Percentiles rank a stretch among this genome's conserved stretches.
Evolutionary conservation across 352 stramenopile genomes (phyloP).

Genomic region (Pythium brachiatum): DNA sequence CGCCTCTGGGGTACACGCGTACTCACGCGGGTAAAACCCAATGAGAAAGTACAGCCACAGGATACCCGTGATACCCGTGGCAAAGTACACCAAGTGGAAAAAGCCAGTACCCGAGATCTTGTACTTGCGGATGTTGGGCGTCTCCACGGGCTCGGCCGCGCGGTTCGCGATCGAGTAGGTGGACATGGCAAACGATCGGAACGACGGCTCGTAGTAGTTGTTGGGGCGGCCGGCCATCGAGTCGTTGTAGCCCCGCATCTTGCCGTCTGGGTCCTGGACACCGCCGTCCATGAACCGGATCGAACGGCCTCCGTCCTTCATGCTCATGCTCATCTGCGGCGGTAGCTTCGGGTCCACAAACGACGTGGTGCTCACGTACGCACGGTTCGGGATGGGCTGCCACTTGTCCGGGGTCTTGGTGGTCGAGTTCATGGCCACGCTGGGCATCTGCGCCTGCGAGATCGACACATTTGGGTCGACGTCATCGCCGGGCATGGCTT

Average conservation of each 20-base stretch:
- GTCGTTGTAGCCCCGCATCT: constrained; percentile 84
- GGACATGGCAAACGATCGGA: constrained; percentile 87
- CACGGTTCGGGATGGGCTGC: constrained; percentile 82
- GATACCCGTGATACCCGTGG: constrained; percentile 57
- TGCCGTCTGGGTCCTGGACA: constrained; percentile 80
- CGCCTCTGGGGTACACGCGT: constrained; percentile 64
- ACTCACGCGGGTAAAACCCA: constrained; percentile 82
- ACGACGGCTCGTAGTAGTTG: constrained; percentile 89
- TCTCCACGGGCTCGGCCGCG: constrained; percentile 81
- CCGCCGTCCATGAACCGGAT: constrained; percentile 88
- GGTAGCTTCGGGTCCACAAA: constrained; percentile 86
- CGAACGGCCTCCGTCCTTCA: constrained; percentile 70
- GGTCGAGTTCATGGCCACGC: constrained; percentile 75
- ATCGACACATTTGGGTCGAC: constrained; percentile 79
- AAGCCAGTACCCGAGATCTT: constrained; percentile 85
- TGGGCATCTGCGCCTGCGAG: constrained; percentile 85
- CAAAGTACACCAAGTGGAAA: constrained; percentile 87
- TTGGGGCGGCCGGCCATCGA: constrained; percentile 46
- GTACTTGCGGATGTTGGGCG: constrained; percentile 90
- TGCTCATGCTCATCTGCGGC: constrained; percentile 49
- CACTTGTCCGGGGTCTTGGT: constrained; percentile 78
- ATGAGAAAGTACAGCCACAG: constrained; percentile 82
- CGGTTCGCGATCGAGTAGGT: constrained; percentile 90
- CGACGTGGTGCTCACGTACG: constrained; percentile 83
- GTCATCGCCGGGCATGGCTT: constrained; percentile 79